A percentile compares a stretch with the other conserved stretches of the same genome.
phyloP scores from a whole-genome alignment of 1,139 yeast genomes.

The Meyerozyma sp. region DNA sequence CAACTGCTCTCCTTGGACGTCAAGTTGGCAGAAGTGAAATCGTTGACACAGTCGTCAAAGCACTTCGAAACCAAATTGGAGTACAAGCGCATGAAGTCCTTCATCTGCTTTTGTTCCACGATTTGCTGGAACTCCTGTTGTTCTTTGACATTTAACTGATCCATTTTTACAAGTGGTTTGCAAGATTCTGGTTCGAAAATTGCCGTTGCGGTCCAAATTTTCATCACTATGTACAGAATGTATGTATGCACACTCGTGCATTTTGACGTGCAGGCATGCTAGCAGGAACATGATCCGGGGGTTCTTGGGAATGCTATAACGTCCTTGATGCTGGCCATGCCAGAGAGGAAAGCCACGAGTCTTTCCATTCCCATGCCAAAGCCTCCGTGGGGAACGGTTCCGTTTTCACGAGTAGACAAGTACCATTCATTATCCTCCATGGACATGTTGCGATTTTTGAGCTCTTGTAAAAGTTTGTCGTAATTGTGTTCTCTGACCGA shows the following conservation, averaged over 20 bases:
- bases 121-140: constrained; percentile 94
- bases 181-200: not conserved
- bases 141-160: constrained; percentile 82
- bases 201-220: constrained; percentile 1
- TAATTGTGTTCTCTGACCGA: constrained; percentile 79
- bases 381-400: constrained; percentile 92
- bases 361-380: constrained; percentile 96
- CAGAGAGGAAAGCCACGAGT: constrained; percentile 64
- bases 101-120: constrained; percentile 97
- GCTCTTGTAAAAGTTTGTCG: constrained; percentile 41
- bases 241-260: constrained; percentile 1
- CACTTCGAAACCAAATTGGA: constrained; percentile 94
- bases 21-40: constrained; percentile 87
- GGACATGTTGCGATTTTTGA: constrained; percentile 51
- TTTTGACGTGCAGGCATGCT: not conserved
- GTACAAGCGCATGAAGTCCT: constrained; percentile 95
- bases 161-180: constrained; percentile 41
- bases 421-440: constrained; percentile 73
- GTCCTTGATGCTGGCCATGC: constrained; percentile 76
- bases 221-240: not conserved
- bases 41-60: constrained; percentile 95
- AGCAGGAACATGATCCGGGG: constrained; percentile 33
- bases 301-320: constrained; percentile 74
- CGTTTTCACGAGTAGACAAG: constrained; percentile 63
- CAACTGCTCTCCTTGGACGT: constrained; percentile 82